Evolutionary conservation across 805 yeast species (phyloP).

Genomic region (Metschnikowia sp.): DNA sequence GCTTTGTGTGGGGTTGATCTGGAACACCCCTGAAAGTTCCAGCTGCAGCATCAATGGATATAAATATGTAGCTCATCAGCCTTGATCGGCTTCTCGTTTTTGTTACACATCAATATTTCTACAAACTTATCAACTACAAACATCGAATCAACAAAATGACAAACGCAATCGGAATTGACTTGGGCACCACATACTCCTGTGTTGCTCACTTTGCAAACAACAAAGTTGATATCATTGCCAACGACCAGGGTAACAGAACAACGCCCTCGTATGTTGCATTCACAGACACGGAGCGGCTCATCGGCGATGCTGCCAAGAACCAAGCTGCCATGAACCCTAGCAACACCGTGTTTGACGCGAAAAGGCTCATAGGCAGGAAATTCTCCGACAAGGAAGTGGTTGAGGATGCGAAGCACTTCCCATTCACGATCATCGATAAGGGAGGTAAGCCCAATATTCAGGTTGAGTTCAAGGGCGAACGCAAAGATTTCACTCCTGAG

Average conservation of each 20-base stretch:
- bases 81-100: not conserved
- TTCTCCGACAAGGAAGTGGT: conserved; percentile 76
- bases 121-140: not conserved
- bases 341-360: conserved; percentile 93
- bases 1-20: conserved; percentile 7
- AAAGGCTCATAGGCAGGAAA: conserved; percentile 86
- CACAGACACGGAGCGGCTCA: conserved; percentile 91
- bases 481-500: conserved; percentile 86
- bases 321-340: conserved; percentile 96
- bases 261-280: conserved; percentile 96
- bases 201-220: conserved; percentile 72
- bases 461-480: conserved; percentile 87
- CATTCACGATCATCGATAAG: conserved; percentile 74
- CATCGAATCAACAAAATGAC: conserved; percentile 13
- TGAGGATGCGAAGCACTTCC: conserved; percentile 82
- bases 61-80: conserved; percentile 4
- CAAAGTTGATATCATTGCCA: conserved; percentile 92
- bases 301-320: conserved; percentile 98
- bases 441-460: conserved; percentile 84
- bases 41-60: not conserved
- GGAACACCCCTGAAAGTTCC: conserved; percentile 8
- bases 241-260: conserved; percentile 98
- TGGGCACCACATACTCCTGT: conserved; percentile 97
- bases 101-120: not conserved
- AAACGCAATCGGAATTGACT: conserved; percentile 79